Base-by-base conservation (phyloP, 192 early-diverging fungal species). In the Backusella westeae region DNA sequence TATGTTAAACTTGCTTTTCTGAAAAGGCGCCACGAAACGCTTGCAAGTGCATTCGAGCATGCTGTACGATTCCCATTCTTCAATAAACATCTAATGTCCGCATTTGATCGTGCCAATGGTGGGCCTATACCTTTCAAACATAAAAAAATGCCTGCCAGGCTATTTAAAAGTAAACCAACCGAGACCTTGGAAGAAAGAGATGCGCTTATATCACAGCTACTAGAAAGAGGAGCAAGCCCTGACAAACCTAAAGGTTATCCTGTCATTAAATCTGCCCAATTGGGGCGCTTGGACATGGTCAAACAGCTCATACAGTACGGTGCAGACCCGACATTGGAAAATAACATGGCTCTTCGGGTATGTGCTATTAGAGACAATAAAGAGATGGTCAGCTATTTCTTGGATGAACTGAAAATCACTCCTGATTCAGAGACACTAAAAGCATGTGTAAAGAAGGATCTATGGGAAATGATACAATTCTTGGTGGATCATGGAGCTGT, bases 401-500 rank as follows among this genome's bases (percentile, higher is more conserved):
- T 86, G 15, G 79, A 86, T 23, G 42, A 78, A 34, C 71, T 79
- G 46, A 36, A 81, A n/a, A 75, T 78, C 29, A 77, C 52, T 10
- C 76, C 83, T 26, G 81, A 81, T 72, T 59, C 66, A 34, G 72
- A 80, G 34, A 72, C 78, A 26, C 75, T 86, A 4, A 78, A 75
- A 59, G 72, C 21, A 1, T 79, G 78, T 49, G 80, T 80, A 3
- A 70, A 80, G 69, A 81, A 80, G 42, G 44, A 75, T 21, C 38
- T 78, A 14, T 77, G 74, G 74, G 74, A 84, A 0, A 84, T 86
- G 76, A 75, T 74, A 0, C 36, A 84, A 12, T 29, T 86, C 1
- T 42, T 86, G 39, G 66, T 82, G 34, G 75, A 80, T 6, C 69
- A 86, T 67, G 85, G 85, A 12, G 85, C 85, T 67, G 71, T 70